phyloP scores from a whole-genome alignment of 2,329 filamentous ascomycete genomes.

The Stemphylium beticola region DNA sequence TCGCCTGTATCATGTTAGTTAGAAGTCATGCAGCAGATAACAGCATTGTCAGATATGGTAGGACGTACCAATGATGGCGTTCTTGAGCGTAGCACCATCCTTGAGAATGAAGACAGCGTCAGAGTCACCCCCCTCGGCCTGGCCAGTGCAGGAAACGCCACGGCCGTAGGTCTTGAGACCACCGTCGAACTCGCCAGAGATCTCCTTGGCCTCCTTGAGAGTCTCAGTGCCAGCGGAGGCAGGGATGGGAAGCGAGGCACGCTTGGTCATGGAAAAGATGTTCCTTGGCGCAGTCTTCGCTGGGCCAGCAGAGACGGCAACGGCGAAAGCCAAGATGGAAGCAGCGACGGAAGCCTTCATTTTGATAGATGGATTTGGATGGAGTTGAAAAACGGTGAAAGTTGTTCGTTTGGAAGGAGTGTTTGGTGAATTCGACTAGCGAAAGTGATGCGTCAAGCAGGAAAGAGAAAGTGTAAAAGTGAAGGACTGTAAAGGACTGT shows the following conservation, averaged over 20 bases:
- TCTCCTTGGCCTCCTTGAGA: conserved; percentile 25
- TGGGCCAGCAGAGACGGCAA: conserved; percentile 36
- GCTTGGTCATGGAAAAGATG: conserved; percentile 37
- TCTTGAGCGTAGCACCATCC: conserved; percentile 59
- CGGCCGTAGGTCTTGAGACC: conserved; percentile 45
- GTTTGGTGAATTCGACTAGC: conserved; percentile 21
- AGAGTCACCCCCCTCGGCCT: conserved; percentile 52
- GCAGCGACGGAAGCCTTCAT: conserved; percentile 42
- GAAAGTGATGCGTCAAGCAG: conserved; percentile 31
- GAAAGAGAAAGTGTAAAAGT: conserved; percentile 11
- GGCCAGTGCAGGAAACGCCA: conserved; percentile 49
- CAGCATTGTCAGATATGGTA: not conserved
- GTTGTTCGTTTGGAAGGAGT: conserved; percentile 17
- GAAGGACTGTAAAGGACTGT: conserved; percentile 17
- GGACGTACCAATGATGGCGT: conserved; percentile 58
- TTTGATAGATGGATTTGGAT: conserved; percentile 21
- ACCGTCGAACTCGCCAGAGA: conserved; percentile 41
- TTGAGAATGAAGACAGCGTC: conserved; percentile 62
- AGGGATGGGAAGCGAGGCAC: conserved; percentile 39
- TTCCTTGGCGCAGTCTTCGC: conserved; percentile 16
- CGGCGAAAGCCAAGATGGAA: conserved; percentile 35
- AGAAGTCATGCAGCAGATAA: not conserved
- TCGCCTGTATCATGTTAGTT: conserved; percentile 31
- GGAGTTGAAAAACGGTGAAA: conserved; percentile 14
- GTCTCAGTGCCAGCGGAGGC: conserved; percentile 38